phyloP scores from a whole-genome alignment of 2,329 filamentous ascomycete genomes.

The Juglanconis sp. region DNA sequence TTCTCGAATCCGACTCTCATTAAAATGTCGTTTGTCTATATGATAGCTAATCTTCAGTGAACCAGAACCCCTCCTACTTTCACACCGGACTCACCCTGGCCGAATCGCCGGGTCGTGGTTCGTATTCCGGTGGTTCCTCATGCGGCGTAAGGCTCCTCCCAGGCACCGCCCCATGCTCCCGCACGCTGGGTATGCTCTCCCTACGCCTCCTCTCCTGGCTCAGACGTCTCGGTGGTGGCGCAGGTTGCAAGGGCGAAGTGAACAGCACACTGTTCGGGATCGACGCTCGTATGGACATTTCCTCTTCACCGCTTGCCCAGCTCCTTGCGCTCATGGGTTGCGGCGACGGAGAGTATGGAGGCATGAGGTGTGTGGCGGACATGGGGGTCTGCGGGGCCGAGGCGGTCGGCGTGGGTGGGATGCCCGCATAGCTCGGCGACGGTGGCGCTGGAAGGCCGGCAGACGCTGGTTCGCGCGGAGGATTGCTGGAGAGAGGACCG shows the following conservation, averaged over 20 bases:
- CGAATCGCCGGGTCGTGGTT: not conserved
- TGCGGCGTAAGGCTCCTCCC: constrained; percentile 7
- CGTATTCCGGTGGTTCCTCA: constrained; percentile 1
- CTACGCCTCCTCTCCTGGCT: not conserved
- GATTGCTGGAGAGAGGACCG: constrained; percentile 3
- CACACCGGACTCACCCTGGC: constrained; percentile 5
- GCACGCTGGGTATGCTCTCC: not conserved
- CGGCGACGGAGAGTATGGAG: not conserved
- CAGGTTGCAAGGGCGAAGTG: constrained; percentile 4
- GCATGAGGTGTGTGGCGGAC: not conserved
- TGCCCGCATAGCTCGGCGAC: constrained; percentile 4
- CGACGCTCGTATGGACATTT: not conserved
- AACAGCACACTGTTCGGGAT: constrained; percentile 5
- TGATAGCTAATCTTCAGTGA: not conserved
- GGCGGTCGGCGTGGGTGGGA: not conserved
- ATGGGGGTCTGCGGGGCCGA: not conserved
- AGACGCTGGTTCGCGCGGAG: not conserved
- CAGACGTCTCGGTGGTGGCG: not conserved
- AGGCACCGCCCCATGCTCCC: not conserved
- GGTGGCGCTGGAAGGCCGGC: not conserved
- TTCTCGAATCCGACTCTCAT: too few relatives aligned
- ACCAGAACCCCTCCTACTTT: not conserved
- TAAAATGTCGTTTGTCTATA: too few relatives aligned
- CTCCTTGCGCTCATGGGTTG: constrained; percentile 1
- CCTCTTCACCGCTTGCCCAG: constrained; percentile 6